Conservation (phyloP, 2,329 filamentous ascomycete species). For the Epichloe amarillans region DNA sequence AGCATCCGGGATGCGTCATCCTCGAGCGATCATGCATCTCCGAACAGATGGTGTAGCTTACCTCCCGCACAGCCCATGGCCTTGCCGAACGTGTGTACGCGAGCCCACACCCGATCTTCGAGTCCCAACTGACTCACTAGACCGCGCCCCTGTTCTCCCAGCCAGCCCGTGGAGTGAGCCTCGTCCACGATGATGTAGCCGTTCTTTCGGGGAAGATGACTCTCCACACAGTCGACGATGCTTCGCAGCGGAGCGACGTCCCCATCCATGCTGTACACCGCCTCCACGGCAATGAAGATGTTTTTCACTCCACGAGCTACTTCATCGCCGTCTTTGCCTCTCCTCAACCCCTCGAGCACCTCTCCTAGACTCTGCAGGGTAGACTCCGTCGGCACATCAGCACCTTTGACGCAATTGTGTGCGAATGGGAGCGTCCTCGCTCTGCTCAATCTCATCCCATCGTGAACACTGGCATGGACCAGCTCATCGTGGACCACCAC, state of each 20-base stretch:
- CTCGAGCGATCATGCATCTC: no score
- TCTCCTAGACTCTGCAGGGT: slow-evolving; percentile 12
- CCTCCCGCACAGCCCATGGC: slow-evolving; percentile 56
- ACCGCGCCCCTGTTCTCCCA: slow-evolving; percentile 42
- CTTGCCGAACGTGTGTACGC: slow-evolving; percentile 55
- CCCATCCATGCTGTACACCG: slow-evolving; percentile 74
- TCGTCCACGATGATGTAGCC: slow-evolving; percentile 54
- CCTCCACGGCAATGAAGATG: slow-evolving; percentile 57
- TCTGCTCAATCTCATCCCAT: slow-evolving; percentile 57
- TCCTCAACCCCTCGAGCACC: slow-evolving; percentile 17
- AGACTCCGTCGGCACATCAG: background rate
- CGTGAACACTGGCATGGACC: slow-evolving; percentile 66
- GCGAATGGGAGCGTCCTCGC: slow-evolving; percentile 37
- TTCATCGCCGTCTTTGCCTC: slow-evolving; percentile 18
- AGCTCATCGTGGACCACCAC: slow-evolving; percentile 59
- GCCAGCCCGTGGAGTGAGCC: slow-evolving; percentile 51
- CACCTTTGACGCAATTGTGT: slow-evolving; percentile 38
- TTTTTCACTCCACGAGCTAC: slow-evolving; percentile 28
- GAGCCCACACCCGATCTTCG: slow-evolving; percentile 40
- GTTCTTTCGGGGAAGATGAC: slow-evolving; percentile 41
- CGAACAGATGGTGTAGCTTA: slow-evolving; percentile 21
- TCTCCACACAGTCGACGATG: slow-evolving; percentile 44
- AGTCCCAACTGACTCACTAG: slow-evolving; percentile 44
- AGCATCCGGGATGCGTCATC: background rate
- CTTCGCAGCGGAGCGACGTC: slow-evolving; percentile 52